Base-by-base conservation (phyloP, 192 early-diverging fungal genomes). In the Chytriomyces hyalinus region DNA sequence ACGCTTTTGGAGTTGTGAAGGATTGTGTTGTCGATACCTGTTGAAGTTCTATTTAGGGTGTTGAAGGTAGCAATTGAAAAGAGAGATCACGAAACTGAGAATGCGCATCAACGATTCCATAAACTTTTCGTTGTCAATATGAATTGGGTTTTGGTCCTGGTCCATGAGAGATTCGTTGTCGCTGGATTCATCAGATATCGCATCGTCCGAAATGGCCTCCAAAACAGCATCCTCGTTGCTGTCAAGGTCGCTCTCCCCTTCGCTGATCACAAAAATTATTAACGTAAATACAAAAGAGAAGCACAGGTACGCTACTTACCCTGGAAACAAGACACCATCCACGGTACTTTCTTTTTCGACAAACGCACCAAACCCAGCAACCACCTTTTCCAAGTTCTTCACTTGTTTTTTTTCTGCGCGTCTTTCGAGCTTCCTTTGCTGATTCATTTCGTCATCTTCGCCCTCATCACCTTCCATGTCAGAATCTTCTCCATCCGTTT, bases 271-370 rank as follows among this genome's bases (percentile, higher is more conserved):
- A 36, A 36, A 20, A 79, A 49, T 22, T 8, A 65, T 17, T 79
- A 80, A 61, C 3, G 61, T 67, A 1, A 15, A 63, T 13, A 4
- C 44, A 77, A 64, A 62, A 61, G 53, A 62, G n/a, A 28, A 57
- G 44, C 10, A 72, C 47, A 45, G 36, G 3, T 7, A 10, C 76
- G 72, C 2, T 36, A 36, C 87, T 79, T 90, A 91, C 85, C 83
- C 86, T 46, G 89, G 80, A 68, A 95, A 91, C 69, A 92, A 84
- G 5, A 89, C 95, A 46, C 96, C 96, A 15, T 93, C 93, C 2
- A 93, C 72, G 22, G 92, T 92, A 80, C 92, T 92, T 53, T 92
- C 88, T 49, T 86, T 83, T 11, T 88, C 82, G 6, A 95, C 76
- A 83, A 95, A 95, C 10, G 78, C 62, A 22, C 87, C 88, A 74